These are phyloP conservation scores for Fusarium nematophilum DNA, from an alignment of 2,329 filamentous ascomycete genomes.

Conservation along the genomic window DNA sequence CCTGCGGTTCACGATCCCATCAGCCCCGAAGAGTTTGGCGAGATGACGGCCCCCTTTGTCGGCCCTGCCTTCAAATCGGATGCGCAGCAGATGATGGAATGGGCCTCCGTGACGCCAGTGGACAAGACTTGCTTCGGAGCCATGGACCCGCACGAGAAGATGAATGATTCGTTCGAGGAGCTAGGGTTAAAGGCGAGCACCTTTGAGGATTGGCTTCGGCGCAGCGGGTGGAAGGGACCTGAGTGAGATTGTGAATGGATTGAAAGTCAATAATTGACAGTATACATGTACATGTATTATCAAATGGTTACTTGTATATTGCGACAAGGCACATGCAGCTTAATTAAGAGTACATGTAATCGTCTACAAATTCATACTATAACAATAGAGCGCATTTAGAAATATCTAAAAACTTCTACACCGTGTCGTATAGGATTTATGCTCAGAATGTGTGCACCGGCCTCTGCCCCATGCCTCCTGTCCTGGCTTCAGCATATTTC, in stretches of 20 bases:
- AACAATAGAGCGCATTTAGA: neutral
- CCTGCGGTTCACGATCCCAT: constrained; percentile 14
- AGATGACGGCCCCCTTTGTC: constrained; percentile 3
- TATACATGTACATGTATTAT: no score
- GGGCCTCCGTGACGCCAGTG: constrained; percentile 15
- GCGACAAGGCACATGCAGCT: neutral
- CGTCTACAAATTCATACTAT: neutral
- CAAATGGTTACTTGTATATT: no score
- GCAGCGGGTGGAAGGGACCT: neutral
- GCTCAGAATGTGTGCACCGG: neutral
- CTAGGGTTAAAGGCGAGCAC: neutral
- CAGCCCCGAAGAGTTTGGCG: constrained; percentile 13
- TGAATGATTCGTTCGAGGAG: neutral
- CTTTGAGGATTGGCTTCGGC: neutral
- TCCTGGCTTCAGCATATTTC: neutral
- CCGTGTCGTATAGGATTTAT: no score
- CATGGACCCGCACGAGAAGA: no score
- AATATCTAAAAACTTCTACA: neutral
- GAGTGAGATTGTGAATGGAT: neutral
- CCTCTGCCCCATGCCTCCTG: neutral
- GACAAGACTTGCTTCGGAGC: constrained; percentile 18
- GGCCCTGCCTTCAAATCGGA: constrained; percentile 21
- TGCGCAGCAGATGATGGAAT: constrained; percentile 31
- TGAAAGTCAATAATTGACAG: neutral
- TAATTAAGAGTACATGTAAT: neutral